Percentiles rank a stretch among this genome's conserved stretches.
Evolutionary conservation across 2,329 filamentous ascomycete genomes (phyloP).

Genomic region (Alternaria postmessia): DNA sequence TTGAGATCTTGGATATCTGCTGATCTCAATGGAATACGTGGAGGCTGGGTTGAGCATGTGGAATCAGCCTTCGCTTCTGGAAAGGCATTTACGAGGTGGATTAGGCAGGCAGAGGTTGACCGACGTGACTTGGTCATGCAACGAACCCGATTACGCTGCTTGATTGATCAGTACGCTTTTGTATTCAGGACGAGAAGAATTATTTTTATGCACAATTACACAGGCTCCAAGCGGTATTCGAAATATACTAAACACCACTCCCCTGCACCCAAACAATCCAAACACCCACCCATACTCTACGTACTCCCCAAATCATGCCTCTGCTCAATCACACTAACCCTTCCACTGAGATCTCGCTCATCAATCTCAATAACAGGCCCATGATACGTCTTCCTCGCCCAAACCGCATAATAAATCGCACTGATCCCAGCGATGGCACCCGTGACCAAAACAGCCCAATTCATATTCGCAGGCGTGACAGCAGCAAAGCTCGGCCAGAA

Average conservation of each 20-base stretch:
- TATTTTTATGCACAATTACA: neutral
- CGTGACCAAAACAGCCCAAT: slow-evolving; percentile 39
- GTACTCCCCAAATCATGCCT: neutral
- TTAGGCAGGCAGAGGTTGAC: neutral
- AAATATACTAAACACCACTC: neutral
- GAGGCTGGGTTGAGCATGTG: neutral
- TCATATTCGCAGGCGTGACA: slow-evolving; percentile 34
- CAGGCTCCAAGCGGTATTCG: accelerated
- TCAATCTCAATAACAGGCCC: slow-evolving; percentile 37
- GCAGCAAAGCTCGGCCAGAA: slow-evolving; percentile 34
- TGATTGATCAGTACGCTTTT: neutral
- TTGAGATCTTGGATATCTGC: neutral
- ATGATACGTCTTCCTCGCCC: slow-evolving; percentile 35
- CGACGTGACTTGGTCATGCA: neutral
- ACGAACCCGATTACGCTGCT: neutral
- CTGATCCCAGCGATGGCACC: slow-evolving; percentile 26
- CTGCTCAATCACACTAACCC: neutral
- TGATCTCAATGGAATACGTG: accelerated
- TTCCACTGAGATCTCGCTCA: neutral
- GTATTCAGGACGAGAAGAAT: neutral
- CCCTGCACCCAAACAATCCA: accelerated
- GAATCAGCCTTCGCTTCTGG: accelerated
- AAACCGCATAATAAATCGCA: slow-evolving; percentile 32
- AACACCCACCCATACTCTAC: neutral
- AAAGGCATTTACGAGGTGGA: accelerated